Percentiles rank a stretch among this genome's conserved stretches.
phyloP scores from a whole-genome alignment of 306 rosid genomes.

The Sechiopsis laciniata region DNA sequence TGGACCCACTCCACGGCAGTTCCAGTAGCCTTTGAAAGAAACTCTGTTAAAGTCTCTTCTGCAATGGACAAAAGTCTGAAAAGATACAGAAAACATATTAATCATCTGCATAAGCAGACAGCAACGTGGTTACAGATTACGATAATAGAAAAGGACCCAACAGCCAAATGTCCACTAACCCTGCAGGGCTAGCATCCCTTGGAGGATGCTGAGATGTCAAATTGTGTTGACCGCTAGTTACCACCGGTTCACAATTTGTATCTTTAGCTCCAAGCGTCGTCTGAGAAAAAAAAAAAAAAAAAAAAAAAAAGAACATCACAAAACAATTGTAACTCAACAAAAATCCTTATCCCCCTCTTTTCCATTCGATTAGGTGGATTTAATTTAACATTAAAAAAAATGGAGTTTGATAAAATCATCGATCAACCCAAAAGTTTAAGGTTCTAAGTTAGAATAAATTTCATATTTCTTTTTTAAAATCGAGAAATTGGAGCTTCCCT shows the following conservation, averaged over 20 bases:
- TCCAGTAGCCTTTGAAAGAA: slow-evolving; percentile 99
- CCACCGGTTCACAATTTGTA: slow-evolving; percentile 89
- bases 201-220: slow-evolving; percentile 94
- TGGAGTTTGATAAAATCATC: not conserved
- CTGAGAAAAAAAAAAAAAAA: slow-evolving; percentile 46
- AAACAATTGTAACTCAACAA: not conserved
- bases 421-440: too few species aligned
- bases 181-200: slow-evolving; percentile 99
- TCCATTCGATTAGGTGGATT: not conserved
- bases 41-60: slow-evolving; percentile 99
- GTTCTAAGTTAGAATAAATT: too few species aligned
- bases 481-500: too few species aligned
- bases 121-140: slow-evolving; percentile 31
- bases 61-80: slow-evolving; percentile 99
- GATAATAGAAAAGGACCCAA: slow-evolving; percentile 47
- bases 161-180: slow-evolving; percentile 72
- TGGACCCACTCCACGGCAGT: slow-evolving; percentile 99
- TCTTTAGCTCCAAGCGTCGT: slow-evolving; percentile 81
- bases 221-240: slow-evolving; percentile 87
- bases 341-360: not conserved
- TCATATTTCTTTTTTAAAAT: too few species aligned
- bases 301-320: too few species aligned
- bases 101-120: slow-evolving; percentile 37
- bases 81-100: slow-evolving; percentile 32
- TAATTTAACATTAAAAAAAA: not conserved